Percentiles rank a stretch among this genome's conserved stretches.
phyloP scores from a whole-genome alignment of 768 basidiomycete species.

The Mycena capillaripes region DNA sequence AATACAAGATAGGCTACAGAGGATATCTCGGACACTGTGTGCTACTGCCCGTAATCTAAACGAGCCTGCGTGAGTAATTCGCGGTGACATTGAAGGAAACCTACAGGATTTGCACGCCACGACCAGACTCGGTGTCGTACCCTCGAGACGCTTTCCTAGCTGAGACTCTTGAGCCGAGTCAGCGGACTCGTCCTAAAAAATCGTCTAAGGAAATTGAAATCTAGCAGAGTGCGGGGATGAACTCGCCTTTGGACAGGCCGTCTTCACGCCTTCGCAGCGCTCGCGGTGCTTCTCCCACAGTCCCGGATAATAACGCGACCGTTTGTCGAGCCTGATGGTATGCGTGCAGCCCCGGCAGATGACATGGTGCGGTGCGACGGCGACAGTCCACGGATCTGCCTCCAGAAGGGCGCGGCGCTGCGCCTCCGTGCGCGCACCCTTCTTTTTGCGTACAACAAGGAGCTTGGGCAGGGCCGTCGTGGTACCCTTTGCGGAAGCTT shows the following conservation, averaged over 20 bases:
- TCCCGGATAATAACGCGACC: conserved; percentile 16
- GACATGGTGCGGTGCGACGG: neutral
- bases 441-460: neutral
- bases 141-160: too few relatives aligned
- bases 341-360: conserved; percentile 12
- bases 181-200: neutral
- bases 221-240: too few relatives aligned
- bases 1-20: too few relatives aligned
- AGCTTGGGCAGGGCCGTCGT: neutral
- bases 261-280: conserved; percentile 3
- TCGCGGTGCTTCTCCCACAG: conserved; percentile 23
- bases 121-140: neutral
- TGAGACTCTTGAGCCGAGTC: neutral
- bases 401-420: neutral
- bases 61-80: too few relatives aligned
- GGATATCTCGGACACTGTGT: too few relatives aligned
- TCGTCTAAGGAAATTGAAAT: too few relatives aligned
- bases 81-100: neutral
- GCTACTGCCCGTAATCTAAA: too few relatives aligned
- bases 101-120: neutral
- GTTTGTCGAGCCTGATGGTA: conserved; percentile 8
- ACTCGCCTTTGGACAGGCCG: neutral
- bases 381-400: neutral
- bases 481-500: neutral
- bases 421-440: neutral